Conservation (phyloP, 2,329 filamentous ascomycete genomes). For the Cladophialophora exuberans region DNA sequence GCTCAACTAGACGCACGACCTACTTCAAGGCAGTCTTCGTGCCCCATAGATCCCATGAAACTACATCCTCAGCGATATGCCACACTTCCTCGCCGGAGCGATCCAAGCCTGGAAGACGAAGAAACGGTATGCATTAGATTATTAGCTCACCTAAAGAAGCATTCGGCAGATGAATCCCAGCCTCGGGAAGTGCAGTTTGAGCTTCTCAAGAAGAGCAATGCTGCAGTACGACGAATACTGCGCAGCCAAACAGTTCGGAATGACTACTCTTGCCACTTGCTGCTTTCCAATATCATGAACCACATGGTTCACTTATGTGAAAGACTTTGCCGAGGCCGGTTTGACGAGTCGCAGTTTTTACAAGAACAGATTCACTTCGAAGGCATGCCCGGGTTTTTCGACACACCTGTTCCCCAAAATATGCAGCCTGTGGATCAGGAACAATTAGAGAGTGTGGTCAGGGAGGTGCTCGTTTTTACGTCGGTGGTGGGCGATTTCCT, state of each 20-base stretch:
- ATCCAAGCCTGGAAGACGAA: constrained; percentile 24
- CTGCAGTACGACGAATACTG: constrained; percentile 28
- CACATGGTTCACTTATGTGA: constrained; percentile 29
- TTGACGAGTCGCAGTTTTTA: constrained; percentile 24
- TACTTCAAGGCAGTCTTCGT: constrained; percentile 18
- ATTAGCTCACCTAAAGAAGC: constrained; percentile 31
- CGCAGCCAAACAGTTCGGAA: constrained; percentile 25
- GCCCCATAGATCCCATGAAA: constrained; percentile 10
- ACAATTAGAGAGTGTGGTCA: constrained; percentile 6
- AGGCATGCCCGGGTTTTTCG: constrained; percentile 19
- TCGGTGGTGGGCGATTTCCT: constrained; percentile 28
- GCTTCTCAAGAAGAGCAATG: constrained; percentile 30
- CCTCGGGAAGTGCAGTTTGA: constrained; percentile 25
- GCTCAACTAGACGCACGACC: constrained; percentile 26
- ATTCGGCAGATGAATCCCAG: constrained; percentile 20
- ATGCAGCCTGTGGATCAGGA: constrained; percentile 7
- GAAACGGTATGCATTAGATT: constrained; percentile 34
- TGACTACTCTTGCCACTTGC: constrained; percentile 32
- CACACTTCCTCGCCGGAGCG: constrained; percentile 1
- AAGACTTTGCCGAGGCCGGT: constrained; percentile 17
- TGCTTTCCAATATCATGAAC: constrained; percentile 31
- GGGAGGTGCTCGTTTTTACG: constrained; percentile 24
- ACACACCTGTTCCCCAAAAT: constrained; percentile 8
- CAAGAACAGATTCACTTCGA: constrained; percentile 28
- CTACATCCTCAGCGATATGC: constrained; percentile 9